phyloP scores from a whole-genome alignment of 768 basidiomycete genomes.

The Xerocomus brunneocitrinus region DNA sequence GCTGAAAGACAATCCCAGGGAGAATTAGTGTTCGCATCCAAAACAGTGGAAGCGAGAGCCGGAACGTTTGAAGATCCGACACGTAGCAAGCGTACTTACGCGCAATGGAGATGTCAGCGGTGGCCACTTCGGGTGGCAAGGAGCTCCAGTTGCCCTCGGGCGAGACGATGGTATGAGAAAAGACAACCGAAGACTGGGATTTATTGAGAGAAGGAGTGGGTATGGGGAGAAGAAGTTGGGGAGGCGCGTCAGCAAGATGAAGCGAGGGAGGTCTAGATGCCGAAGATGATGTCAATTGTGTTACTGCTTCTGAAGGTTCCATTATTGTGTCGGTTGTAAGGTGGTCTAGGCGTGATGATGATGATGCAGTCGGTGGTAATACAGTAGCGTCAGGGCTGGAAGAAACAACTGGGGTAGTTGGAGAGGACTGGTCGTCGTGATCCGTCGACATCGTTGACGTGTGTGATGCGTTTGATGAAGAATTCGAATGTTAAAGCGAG shows the following conservation, averaged over 20 bases:
- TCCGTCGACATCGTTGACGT: slow-evolving; percentile 24
- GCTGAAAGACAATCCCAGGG: slow-evolving; percentile 35
- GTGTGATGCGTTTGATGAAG: slow-evolving; percentile 8
- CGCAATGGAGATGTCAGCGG: slow-evolving; percentile 56
- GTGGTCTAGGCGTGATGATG: slow-evolving; percentile 21
- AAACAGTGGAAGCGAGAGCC: not conserved
- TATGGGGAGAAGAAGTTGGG: slow-evolving; percentile 41
- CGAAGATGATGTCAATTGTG: slow-evolving; percentile 9
- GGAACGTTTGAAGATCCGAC: slow-evolving; percentile 7
- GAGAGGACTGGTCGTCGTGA: slow-evolving; percentile 20
- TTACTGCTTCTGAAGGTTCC: slow-evolving; percentile 15
- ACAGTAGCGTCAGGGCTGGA: slow-evolving; percentile 21
- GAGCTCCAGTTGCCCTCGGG: slow-evolving; percentile 36
- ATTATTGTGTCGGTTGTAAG: slow-evolving; percentile 19
- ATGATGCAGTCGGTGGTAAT: slow-evolving; percentile 18
- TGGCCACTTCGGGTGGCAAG: slow-evolving; percentile 47
- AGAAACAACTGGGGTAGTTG: slow-evolving; percentile 11
- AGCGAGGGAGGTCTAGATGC: slow-evolving; percentile 20
- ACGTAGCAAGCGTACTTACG: slow-evolving; percentile 38
- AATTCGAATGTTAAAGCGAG: slow-evolving; percentile 12
- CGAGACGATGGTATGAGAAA: slow-evolving; percentile 39
- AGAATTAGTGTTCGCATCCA: slow-evolving; percentile 1
- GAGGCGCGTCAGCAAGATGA: slow-evolving; percentile 11
- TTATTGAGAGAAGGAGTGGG: slow-evolving; percentile 35
- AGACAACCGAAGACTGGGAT: slow-evolving; percentile 41